A percentile compares a stretch with the other conserved stretches of the same genome.
Evolutionary conservation across 2,329 filamentous ascomycete genomes (phyloP).

Genomic region (Trichothecium sympodiale): DNA sequence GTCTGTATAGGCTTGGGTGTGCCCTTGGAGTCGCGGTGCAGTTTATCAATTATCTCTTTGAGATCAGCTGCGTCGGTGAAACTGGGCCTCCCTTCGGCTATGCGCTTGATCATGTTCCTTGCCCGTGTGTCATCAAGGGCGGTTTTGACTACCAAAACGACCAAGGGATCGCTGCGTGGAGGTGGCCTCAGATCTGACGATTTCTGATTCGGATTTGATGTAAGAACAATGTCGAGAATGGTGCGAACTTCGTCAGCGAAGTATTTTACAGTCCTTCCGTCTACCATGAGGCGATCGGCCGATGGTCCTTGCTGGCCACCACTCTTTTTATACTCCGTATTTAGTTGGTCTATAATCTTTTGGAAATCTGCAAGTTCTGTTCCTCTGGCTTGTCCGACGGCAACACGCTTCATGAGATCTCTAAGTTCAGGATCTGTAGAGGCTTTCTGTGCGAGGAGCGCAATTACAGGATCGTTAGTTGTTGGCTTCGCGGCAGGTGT

Average conservation of each 20-base stretch:
- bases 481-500: slow-evolving; percentile 12
- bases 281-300: slow-evolving; percentile 42
- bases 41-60: slow-evolving; percentile 37
- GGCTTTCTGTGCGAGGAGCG: slow-evolving; percentile 65
- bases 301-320: slow-evolving; percentile 40
- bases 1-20: slow-evolving; percentile 2
- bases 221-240: slow-evolving; percentile 48
- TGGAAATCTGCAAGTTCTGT: slow-evolving; percentile 69
- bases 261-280: slow-evolving; percentile 45
- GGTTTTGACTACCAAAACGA: slow-evolving; percentile 46
- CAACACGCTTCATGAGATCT: slow-evolving; percentile 74
- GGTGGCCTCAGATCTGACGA: slow-evolving; percentile 42
- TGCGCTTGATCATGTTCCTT: slow-evolving; percentile 39
- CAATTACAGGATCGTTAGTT: slow-evolving; percentile 64
- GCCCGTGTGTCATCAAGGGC: slow-evolving; percentile 40
- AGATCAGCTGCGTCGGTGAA: slow-evolving; percentile 43
- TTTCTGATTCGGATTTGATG: slow-evolving; percentile 45
- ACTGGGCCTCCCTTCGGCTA: slow-evolving; percentile 38
- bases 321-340: slow-evolving; percentile 42
- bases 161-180: slow-evolving; percentile 41
- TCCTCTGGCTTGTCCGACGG: slow-evolving; percentile 59
- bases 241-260: slow-evolving; percentile 47
- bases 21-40: slow-evolving; percentile 30
- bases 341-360: slow-evolving; percentile 70
- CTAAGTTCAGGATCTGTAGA: slow-evolving; percentile 63